phyloP scores from a whole-genome alignment of 306 rosid species.

The Prunus persica region Prunus_persica_NCBIv2 NC_034015.1:15173001-15173500 shows the following conservation, averaged over 20 bases:
- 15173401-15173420: neutral
- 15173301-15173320: slow-evolving; percentile 43
- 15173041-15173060: neutral
- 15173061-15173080: neutral
- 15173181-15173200: rapidly evolving
- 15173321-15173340: slow-evolving; percentile 18
- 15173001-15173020: too few species aligned
- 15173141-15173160: rapidly evolving
- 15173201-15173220: rapidly evolving
- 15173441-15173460: neutral
- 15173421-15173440: neutral
- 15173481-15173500: slow-evolving; percentile 36
- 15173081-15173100: neutral
- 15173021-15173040: neutral
- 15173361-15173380: neutral
- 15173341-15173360: neutral
- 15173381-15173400: slow-evolving; percentile 5
- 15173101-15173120: too few species aligned
- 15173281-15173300: slow-evolving; percentile 44
- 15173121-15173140: too few species aligned
- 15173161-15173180: rapidly evolving
- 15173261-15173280: neutral
- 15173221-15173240: rapidly evolving
- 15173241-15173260: neutral
- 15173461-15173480: slow-evolving; percentile 39